These are phyloP conservation scores for Paratinospora sagittata DNA, from an alignment of 164 flowering plant genomes.

Conservation along the genomic window DNA sequence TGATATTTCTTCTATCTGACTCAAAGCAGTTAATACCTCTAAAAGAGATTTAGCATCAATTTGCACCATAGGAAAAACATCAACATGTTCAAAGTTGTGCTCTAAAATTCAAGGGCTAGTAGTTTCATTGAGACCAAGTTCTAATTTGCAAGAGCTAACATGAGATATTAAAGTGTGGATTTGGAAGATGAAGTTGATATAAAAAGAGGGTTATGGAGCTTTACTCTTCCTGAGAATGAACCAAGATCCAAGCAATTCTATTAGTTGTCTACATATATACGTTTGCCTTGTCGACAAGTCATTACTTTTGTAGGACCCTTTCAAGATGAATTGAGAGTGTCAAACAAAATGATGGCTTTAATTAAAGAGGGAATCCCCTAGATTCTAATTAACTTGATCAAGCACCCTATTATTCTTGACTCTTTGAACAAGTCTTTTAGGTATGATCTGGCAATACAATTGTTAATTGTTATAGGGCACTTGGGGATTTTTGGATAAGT, in stretches of 20 bases:
- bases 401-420: no score
- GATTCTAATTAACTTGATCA: no score
- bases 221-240: constrained; percentile 8
- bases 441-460: no score
- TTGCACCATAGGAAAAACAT: no score
- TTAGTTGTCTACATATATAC: neutral
- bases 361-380: no score
- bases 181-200: neutral
- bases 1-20: constrained; percentile 15
- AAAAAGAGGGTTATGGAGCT: neutral
- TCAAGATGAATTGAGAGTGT: no score
- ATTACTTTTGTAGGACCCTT: constrained; percentile 11
- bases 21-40: constrained; percentile 3
- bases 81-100: neutral
- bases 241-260: constrained; percentile 11
- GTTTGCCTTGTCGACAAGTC: constrained; percentile 12
- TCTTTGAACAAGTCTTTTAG: no score
- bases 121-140: neutral
- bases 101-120: neutral
- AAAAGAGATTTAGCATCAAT: neutral
- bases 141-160: neutral
- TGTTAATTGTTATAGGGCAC: no score
- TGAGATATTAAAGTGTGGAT: no score
- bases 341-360: no score
- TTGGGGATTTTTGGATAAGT: no score